These are phyloP conservation scores for Xylaria arbuscula DNA, from an alignment of 2,329 filamentous ascomycete species.

Conservation along the genomic window DNA sequence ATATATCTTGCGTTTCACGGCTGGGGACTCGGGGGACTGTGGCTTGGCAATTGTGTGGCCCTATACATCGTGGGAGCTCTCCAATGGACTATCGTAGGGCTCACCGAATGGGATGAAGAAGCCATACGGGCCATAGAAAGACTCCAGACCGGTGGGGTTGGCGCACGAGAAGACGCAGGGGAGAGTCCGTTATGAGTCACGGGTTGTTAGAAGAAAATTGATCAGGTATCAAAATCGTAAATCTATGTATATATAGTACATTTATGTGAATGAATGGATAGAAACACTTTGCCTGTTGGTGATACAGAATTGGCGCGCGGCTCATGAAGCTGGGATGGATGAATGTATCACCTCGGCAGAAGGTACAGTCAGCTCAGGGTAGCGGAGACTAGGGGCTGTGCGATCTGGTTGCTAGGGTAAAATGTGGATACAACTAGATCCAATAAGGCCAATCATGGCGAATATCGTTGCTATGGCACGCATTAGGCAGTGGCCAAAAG, in stretches of 20 bases:
- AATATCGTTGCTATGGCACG: constrained; percentile 35
- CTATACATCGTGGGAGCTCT: constrained; percentile 81
- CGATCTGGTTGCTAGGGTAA: constrained; percentile 17
- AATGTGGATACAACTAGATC: constrained; percentile 5
- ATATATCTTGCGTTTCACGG: constrained; percentile 88
- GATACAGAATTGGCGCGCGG: constrained; percentile 26
- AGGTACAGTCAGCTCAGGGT: too few species aligned
- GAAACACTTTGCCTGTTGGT: not conserved
- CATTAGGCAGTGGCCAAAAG: constrained; percentile 23
- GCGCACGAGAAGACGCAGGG: constrained; percentile 5
- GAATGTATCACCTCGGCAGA: not conserved
- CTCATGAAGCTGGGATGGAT: constrained; percentile 16
- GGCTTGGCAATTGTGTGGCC: constrained; percentile 85
- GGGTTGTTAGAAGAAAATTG: not conserved
- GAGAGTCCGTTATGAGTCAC: constrained; percentile 15
- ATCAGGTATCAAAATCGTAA: not conserved
- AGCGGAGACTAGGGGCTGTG: not conserved
- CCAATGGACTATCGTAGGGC: constrained; percentile 83
- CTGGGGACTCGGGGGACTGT: constrained; percentile 83
- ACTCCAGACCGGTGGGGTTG: constrained; percentile 65
- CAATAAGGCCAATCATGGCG: constrained; percentile 10
- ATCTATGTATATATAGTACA: not conserved
- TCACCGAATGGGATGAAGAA: constrained; percentile 81
- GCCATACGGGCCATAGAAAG: constrained; percentile 76
- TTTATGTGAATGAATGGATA: constrained; percentile 11